phyloP scores from a whole-genome alignment of 2,329 filamentous ascomycete species.

The Cadophora gregata region DNA sequence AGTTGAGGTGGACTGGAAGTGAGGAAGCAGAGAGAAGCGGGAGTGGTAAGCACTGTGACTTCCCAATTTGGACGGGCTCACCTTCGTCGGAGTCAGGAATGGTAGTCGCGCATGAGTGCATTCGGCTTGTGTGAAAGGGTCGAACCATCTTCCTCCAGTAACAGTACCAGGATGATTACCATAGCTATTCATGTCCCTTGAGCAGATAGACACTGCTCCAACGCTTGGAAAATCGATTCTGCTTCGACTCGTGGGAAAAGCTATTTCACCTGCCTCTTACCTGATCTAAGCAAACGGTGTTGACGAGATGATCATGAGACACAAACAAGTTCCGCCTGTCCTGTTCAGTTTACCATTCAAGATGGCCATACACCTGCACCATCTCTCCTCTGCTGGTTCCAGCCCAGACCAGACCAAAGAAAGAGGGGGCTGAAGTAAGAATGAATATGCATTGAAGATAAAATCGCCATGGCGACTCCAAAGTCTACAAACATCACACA shows the following conservation, averaged over 20 bases:
- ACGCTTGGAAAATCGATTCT: too few species aligned
- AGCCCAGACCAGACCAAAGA: background rate
- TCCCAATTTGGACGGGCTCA: background rate
- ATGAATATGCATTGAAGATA: constrained; percentile 8
- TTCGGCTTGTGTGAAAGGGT: background rate
- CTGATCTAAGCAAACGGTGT: too few species aligned
- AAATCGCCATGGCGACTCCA: background rate
- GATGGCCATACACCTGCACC: background rate
- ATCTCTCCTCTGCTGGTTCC: background rate
- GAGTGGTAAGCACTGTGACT: background rate
- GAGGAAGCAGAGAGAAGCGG: background rate
- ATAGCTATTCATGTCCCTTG: too few species aligned
- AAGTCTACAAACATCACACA: constrained; percentile 1
- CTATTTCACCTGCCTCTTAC: too few species aligned
- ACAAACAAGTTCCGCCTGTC: too few species aligned
- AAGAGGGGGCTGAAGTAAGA: background rate
- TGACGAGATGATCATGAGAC: too few species aligned
- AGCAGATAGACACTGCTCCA: too few species aligned
- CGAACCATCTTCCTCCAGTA: background rate
- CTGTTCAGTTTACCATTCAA: too few species aligned
- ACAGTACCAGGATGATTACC: too few species aligned
- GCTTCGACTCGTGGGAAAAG: too few species aligned
- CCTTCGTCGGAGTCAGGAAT: background rate
- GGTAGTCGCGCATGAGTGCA: background rate
- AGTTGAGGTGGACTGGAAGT: background rate